These are phyloP conservation scores for Linum trigynum DNA, from an alignment of 345 rosid genomes.

Conservation along the genomic window DNA sequence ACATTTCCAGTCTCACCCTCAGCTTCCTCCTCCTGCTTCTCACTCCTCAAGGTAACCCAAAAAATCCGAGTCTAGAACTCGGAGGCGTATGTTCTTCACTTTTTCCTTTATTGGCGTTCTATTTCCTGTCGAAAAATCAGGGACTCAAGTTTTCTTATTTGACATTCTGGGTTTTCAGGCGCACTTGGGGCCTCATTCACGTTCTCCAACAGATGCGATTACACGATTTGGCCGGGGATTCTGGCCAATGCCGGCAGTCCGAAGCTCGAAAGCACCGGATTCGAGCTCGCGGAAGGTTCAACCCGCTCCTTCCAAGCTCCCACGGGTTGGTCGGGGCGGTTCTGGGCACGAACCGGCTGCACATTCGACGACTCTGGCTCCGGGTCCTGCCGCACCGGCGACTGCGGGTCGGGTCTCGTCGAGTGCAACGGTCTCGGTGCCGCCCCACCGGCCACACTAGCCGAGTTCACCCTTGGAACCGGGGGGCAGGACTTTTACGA, in stretches of 20 bases:
- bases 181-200: conserved; percentile 18
- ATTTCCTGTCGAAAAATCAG: neutral
- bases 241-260: conserved; percentile 28
- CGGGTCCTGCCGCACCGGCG: conserved; percentile 24
- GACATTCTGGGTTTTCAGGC: conserved; percentile 1
- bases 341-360: conserved; percentile 30
- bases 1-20: conserved; percentile 7
- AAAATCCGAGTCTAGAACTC: neutral
- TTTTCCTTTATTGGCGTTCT: neutral
- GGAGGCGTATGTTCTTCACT: neutral
- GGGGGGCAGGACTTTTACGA: conserved; percentile 87
- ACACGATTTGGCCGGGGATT: conserved; percentile 29
- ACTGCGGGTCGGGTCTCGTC: conserved; percentile 27
- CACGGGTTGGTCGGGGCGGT: conserved; percentile 28
- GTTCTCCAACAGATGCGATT: conserved; percentile 23
- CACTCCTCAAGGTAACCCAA: conserved; percentile 13
- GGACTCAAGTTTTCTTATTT: neutral
- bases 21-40: conserved; percentile 10
- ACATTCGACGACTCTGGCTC: conserved; percentile 20
- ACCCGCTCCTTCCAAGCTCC: conserved; percentile 27
- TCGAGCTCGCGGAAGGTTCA: conserved; percentile 16
- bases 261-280: conserved; percentile 26
- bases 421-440: conserved; percentile 30
- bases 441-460: conserved; percentile 27
- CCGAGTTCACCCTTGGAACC: conserved; percentile 28